phyloP scores from a whole-genome alignment of 108 stramenopile genomes.

The Schizochytrium sp. region DNA sequence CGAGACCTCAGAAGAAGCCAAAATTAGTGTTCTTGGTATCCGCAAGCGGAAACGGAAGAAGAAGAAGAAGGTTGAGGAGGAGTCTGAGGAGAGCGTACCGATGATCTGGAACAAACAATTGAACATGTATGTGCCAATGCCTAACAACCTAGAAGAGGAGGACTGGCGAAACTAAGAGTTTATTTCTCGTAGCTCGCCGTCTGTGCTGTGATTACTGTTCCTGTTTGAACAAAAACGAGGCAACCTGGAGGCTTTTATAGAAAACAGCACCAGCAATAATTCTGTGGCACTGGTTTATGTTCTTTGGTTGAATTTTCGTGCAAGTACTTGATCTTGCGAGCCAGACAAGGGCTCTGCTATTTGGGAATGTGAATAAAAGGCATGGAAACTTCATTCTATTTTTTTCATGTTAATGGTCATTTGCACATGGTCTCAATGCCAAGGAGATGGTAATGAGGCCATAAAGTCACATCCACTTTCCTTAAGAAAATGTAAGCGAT shows the following conservation, averaged over 20 bases:
- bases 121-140: slow-evolving; percentile 30
- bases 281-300: too few species aligned
- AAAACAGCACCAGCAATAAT: too few species aligned
- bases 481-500: neutral
- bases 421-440: neutral
- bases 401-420: too few species aligned
- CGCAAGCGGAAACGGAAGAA: neutral
- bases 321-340: too few species aligned
- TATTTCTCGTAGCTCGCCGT: neutral
- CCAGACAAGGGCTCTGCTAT: too few species aligned
- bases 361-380: too few species aligned
- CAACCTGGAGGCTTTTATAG: too few species aligned
- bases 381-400: too few species aligned
- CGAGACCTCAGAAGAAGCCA: neutral
- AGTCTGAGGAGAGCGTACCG: neutral
- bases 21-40: neutral
- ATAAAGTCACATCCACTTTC: slow-evolving; percentile 23
- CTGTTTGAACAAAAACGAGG: too few species aligned
- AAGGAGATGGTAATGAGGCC: neutral
- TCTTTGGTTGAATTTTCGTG: too few species aligned
- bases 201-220: neutral
- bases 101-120: slow-evolving; percentile 48
- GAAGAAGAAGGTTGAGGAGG: neutral
- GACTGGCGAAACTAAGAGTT: slow-evolving; percentile 20
- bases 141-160: slow-evolving; percentile 37